Conservation (phyloP, 2,329 filamentous ascomycete species). For the Berkeleyomyces basicola region DNA sequence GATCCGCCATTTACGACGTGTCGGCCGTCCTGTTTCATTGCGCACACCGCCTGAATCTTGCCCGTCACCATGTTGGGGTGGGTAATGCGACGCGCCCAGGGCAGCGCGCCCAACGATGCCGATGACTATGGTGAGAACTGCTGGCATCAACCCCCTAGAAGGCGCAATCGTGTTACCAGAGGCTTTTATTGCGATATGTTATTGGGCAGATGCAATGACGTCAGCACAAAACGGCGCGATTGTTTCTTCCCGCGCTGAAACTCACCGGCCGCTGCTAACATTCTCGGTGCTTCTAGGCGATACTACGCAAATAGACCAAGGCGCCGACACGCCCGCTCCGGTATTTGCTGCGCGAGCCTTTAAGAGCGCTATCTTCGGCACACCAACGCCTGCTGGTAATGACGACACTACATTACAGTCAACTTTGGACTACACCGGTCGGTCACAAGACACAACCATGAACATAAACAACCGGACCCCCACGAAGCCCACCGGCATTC, state of each 20-base stretch:
- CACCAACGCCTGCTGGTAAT: slow-evolving; percentile 28
- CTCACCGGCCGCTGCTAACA: neutral
- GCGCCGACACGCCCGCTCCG: slow-evolving; percentile 47
- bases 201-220: neutral
- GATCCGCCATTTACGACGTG: too few relatives aligned
- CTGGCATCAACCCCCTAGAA: neutral
- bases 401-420: slow-evolving; percentile 19
- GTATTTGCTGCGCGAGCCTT: slow-evolving; percentile 50
- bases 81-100: slow-evolving; percentile 35
- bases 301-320: slow-evolving; percentile 32
- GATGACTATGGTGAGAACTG: slow-evolving; percentile 5
- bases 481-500: slow-evolving; percentile 38
- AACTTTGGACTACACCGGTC: slow-evolving; percentile 17
- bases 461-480: slow-evolving; percentile 24
- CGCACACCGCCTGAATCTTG: neutral
- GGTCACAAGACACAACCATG: slow-evolving; percentile 13
- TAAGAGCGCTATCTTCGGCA: slow-evolving; percentile 47
- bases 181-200: neutral
- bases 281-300: slow-evolving; percentile 17
- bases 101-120: slow-evolving; percentile 22
- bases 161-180: neutral
- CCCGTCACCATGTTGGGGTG: slow-evolving; percentile 36
- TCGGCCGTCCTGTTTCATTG: too few relatives aligned
- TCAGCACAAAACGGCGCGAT: neutral
- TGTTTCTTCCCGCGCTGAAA: neutral